Base-by-base conservation (phyloP, 495 filamentous ascomycete species). In the Trichoderma asperelloides region DNA sequence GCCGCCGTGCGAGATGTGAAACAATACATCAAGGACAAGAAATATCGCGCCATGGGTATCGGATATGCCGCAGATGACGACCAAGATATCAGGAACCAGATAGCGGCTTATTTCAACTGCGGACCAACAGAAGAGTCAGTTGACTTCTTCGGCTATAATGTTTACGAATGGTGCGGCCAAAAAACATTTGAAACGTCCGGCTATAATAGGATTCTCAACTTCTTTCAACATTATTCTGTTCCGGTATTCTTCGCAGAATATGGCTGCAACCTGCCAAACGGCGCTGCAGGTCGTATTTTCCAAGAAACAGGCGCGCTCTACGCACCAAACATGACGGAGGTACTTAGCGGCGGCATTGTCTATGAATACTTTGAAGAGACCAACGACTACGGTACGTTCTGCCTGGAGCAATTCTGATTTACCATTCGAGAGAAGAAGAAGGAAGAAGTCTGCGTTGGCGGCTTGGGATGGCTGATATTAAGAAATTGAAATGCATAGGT, bases 81-180 rank as follows among this genome's bases (percentile, higher is more conserved):
- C 70, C 78, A 86, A 0, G 78, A 83, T 11, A 97, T 96, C 71
- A 91, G 95, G 68, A 78, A 76, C 40, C 74, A 89, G 71, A 85
- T 98, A 70, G 92, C 91, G 30, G 78, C 92, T 74, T 98, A 95
- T 79, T 95, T 98, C 82, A 91, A 97, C 84, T 98, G 95, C 73
- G 90, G 89, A 63, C 75, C 84, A 33, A 67, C 79, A 30, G 78
- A 79, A 0, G 80, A 85, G 16, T 79, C 86, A 45, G 93, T 97
- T 69, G 94, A 98, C 76, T 97, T 92, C 82, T 97, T 91, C 91
- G 95, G 95, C 62, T 97, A 97, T 84, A 98, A 98, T 78, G 93
- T 97, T 80, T 98, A 98, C 80, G 93, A 91, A 45, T 98, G 95
- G 95, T 98, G 95, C 74, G 95, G 95, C 63, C 73, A 91, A 62